Evolutionary conservation across 2,329 filamentous ascomycete species (phyloP), one percentile per base, ranked within the genome.

Genomic region (Tolypocladium inflatum): DNA sequence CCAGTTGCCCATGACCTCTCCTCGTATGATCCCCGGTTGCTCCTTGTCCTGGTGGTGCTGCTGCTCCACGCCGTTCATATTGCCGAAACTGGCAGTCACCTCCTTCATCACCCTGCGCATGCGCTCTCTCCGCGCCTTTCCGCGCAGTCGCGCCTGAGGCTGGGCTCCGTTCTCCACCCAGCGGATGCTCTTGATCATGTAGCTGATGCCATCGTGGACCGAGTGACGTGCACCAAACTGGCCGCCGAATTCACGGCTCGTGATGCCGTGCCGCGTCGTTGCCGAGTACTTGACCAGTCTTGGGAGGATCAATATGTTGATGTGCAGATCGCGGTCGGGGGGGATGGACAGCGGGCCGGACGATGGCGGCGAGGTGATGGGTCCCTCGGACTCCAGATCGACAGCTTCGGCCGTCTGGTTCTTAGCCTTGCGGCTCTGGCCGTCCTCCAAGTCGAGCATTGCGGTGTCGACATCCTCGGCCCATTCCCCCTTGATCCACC

Each of bases 401-500:
- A 64, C 68, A 43, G 71, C 64, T 13, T 70, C 69, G 50, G 57
- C 61, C 5, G 63, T 58, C 58, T 67, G 67, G 9, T 62, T 63
- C 62, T 72, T 73, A 23, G 59, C 55, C 58, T 70, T 72, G 38
- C 72, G 68, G 51, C 68, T 68, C 57, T 65, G 63, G 15, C 66
- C 65, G 23, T 62, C 58, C 17, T 81, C 77, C 3, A 86, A 71
- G 21, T 82, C 82, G 13, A 96, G 78, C 72, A 93, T 76, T 15
- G 79, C 76, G 1, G 84, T 78, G 64, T 94, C 89, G 1, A 94
- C 82, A 41, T 90, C 88, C 8, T 91, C 85, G 5, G 85, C 79
- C 88, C 92, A 96, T 65, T 92, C 90, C 39, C 93, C 93, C 48
- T 87, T 86, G 64, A 99, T 88, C 86, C 91, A 97, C 4, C 94